Conservation (phyloP, 2,329 filamentous ascomycete genomes). For the Triangularia setosa region DNA sequence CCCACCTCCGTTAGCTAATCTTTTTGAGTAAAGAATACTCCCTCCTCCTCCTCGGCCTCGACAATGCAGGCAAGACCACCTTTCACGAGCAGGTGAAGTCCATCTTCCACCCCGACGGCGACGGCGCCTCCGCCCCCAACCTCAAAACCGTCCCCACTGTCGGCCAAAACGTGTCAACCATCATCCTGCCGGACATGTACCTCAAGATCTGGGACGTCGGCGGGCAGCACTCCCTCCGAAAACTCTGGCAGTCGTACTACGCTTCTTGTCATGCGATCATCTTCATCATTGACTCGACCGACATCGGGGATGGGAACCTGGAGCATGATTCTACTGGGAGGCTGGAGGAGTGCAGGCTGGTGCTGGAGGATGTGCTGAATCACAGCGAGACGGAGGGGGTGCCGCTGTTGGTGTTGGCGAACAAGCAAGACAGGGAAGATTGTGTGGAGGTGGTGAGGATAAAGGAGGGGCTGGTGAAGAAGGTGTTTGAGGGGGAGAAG, state of each 20-base stretch:
- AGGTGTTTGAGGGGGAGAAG: constrained; percentile 93
- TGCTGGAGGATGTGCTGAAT: constrained; percentile 85
- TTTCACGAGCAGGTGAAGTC: constrained; percentile 96
- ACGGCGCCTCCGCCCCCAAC: constrained; percentile 61
- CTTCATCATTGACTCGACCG: constrained; percentile 93
- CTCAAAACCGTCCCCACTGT: constrained; percentile 92
- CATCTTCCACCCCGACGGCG: constrained; percentile 64
- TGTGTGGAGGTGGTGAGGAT: constrained; percentile 96
- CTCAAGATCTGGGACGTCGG: constrained; percentile 98
- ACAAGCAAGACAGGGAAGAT: constrained; percentile 97
- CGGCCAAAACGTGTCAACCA: constrained; percentile 92
- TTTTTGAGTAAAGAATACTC: constrained; percentile 70
- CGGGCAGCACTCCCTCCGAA: constrained; percentile 82
- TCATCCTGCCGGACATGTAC: constrained; percentile 90
- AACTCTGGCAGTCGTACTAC: constrained; percentile 96
- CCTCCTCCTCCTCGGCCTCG: constrained; percentile 90
- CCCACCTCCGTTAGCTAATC: not conserved
- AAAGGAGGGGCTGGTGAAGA: constrained; percentile 92
- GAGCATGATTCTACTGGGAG: constrained; percentile 51
- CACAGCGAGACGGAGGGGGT: constrained; percentile 87
- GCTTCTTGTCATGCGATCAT: constrained; percentile 91
- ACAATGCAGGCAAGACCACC: constrained; percentile 98
- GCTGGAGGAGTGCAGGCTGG: constrained; percentile 81
- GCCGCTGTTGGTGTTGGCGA: constrained; percentile 85
- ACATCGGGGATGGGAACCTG: constrained; percentile 80